Percentiles rank a stretch among this genome's conserved stretches.
Conservation (phyloP, 208 protist genomes). For the Trypanosoma congolense region DNA sequence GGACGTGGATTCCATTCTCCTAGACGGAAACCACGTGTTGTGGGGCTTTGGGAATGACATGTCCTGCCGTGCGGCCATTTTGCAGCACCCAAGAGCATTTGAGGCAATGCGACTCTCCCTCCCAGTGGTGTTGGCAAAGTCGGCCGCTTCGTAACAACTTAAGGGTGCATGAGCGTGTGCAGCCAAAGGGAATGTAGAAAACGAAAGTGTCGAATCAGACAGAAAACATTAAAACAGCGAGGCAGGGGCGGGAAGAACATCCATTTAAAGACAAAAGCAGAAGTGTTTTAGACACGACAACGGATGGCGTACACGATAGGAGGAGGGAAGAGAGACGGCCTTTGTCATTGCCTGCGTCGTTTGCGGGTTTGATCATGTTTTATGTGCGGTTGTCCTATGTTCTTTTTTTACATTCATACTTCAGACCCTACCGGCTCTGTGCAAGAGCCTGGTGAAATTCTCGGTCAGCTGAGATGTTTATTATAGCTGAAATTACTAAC, state of each 20-base stretch:
- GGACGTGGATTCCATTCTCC: conserved; percentile 61
- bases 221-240: conserved; percentile 5
- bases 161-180: background rate
- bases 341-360: no score
- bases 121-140: conserved; percentile 38
- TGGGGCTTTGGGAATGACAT: conserved; percentile 83
- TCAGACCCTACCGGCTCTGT: no score
- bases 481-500: background rate
- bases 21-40: conserved; percentile 65
- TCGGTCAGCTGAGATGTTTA: background rate
- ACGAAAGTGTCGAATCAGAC: conserved; percentile 7
- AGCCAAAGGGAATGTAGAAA: conserved; percentile 1
- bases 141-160: conserved; percentile 15
- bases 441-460: background rate
- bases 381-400: background rate
- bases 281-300: no score
- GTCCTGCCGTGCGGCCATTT: conserved; percentile 52
- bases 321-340: no score
- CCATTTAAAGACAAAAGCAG: no score
- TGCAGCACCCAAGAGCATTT: conserved; percentile 57
- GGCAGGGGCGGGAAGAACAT: no score
- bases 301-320: no score
- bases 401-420: no score
- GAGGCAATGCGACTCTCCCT: conserved; percentile 68
- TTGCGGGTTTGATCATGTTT: background rate